Conservation (phyloP, 2,329 filamentous ascomycete species). For the Septoria petroselini region DNA sequence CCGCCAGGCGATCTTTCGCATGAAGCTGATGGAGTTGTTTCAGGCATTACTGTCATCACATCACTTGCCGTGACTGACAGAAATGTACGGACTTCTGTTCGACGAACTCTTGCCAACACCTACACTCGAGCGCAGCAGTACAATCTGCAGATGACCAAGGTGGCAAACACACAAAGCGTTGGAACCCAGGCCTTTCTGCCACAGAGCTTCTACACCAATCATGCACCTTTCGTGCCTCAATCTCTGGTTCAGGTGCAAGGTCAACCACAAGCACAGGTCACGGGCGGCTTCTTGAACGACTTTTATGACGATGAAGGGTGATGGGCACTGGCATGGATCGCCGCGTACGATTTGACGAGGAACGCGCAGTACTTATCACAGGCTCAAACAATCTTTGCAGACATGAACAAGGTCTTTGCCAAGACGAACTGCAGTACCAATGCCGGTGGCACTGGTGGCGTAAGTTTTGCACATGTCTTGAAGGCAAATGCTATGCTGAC, state of each 20-base stretch:
- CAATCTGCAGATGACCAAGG: slow-evolving; percentile 24
- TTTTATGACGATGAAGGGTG: slow-evolving; percentile 55
- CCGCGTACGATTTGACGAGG: slow-evolving; percentile 53
- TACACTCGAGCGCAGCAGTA: slow-evolving; percentile 31
- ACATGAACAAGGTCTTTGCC: slow-evolving; percentile 45
- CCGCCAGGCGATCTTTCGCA: not conserved
- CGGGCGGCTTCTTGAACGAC: slow-evolving; percentile 25
- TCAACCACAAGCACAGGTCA: slow-evolving; percentile 1
- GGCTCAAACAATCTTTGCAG: slow-evolving; percentile 51
- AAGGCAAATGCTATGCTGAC: too few species aligned
- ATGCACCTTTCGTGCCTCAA: slow-evolving; percentile 17
- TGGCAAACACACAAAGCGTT: slow-evolving; percentile 10
- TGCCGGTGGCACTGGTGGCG: slow-evolving; percentile 31
- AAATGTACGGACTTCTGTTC: slow-evolving; percentile 18
- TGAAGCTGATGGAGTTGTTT: too few species aligned
- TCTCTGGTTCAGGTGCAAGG: slow-evolving; percentile 5
- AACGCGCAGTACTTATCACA: slow-evolving; percentile 46
- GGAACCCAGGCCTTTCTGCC: slow-evolving; percentile 10
- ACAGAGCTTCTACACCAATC: too few species aligned
- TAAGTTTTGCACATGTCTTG: too few species aligned
- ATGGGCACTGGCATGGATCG: slow-evolving; percentile 56
- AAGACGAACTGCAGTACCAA: slow-evolving; percentile 40
- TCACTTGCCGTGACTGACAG: slow-evolving; percentile 32
- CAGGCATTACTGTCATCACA: slow-evolving; percentile 33
- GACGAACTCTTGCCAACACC: slow-evolving; percentile 27